Evolutionary conservation across 805 yeast species (phyloP), one percentile per base, ranked within the genome.

Genomic region (Zygoascus ofunaensis): DNA sequence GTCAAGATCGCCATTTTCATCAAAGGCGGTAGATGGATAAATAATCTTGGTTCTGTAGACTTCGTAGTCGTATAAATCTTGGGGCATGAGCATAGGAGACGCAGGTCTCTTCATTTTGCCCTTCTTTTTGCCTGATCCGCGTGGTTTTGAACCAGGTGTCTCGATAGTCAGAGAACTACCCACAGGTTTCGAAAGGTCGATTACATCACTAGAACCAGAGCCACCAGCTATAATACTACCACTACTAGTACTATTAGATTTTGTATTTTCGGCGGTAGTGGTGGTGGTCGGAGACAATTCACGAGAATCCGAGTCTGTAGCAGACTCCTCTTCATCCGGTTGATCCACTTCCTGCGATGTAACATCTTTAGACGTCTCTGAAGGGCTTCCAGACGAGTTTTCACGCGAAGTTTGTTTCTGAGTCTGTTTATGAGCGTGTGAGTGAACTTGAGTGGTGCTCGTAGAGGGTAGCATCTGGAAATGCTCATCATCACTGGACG

Each of bases 41-140:
- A 80, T 77, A 39, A 80, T 68, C 53, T 77, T 76, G 49, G 72
- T 68, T 51, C 80, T 70, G 62, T 77, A 78, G 3, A 72, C 67
- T 23, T 77, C 77, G 58, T 76, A 78, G 49, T 73, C 77, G 47
- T 74, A 79, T 48, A 76, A 54, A 39, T 50, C 49, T 32, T 54
- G 55, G 36, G 49, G 54, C 12, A 45, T 55, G 47, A 42, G 56
- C 52, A 14, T 18, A 5, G 52, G 49, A 12, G 53, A 47, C 21
- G 41, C 36, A 8, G 19, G 15, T n/a, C 36, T 34, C 19, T 34
- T 14, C n/a, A 8, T 7, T 34, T 8, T n/a, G 15, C 15, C 36
- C 36, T 34, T 14, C 7, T n/a, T 14, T 28, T 10, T 28, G 14
- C 32, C 32, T 10, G 32, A 28, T 10, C 32, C 32, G 12, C 14